Evolutionary conservation across 192 early-diverging fungal species (phyloP).

Genomic region (Backusella tuberculispora): DNA sequence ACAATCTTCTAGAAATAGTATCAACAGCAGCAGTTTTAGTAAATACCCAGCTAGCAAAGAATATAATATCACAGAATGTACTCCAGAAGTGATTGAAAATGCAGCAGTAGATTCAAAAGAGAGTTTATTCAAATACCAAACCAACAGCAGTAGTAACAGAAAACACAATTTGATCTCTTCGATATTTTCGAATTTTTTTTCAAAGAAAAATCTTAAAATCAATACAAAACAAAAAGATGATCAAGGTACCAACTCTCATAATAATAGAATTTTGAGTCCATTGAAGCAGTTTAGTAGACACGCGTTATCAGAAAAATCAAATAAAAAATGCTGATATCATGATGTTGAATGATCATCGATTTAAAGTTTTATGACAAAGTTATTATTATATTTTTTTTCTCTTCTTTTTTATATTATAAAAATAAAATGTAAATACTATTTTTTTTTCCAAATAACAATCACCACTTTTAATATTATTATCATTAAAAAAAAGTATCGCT

Average conservation of each 20-base stretch:
- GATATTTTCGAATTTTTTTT: not conserved
- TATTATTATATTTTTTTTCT: not conserved
- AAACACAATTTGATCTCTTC: not conserved
- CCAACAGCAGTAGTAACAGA: too few species aligned
- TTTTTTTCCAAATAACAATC: not conserved
- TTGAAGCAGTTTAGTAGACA: not conserved
- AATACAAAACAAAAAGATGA: not conserved
- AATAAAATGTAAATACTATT: not conserved
- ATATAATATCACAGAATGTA: not conserved
- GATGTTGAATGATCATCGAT: too few species aligned
- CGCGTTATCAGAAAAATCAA: not conserved
- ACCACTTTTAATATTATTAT: too few species aligned
- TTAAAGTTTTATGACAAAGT: not conserved
- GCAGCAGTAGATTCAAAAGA: not conserved
- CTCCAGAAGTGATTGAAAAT: not conserved
- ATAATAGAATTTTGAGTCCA: not conserved
- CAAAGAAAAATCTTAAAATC: not conserved
- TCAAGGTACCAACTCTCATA: not conserved
- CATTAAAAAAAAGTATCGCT: too few species aligned
- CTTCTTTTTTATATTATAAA: not conserved
- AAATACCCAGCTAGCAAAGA: not conserved
- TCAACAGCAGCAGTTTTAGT: too few species aligned
- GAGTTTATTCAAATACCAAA: too few species aligned
- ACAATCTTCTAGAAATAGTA: too few species aligned
- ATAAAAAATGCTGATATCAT: not conserved